These are phyloP conservation scores for Saturnispora dispora DNA, from an alignment of 805 yeast species.

Conservation along the genomic window DNA sequence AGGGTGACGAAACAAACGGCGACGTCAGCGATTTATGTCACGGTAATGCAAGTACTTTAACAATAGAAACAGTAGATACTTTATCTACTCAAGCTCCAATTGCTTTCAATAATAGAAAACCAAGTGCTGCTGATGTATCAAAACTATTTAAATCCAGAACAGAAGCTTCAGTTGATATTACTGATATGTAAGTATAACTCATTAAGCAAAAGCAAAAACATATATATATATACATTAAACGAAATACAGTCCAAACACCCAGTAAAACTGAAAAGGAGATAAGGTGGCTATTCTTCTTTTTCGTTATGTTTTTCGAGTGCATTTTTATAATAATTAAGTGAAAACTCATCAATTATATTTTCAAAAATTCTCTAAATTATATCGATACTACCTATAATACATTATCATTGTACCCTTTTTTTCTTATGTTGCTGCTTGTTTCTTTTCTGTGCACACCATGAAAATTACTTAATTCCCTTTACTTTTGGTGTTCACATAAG, in stretches of 20 bases:
- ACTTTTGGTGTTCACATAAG: too few relatives aligned
- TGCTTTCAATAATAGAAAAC: background rate
- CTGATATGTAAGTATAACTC: slow-evolving; percentile 3
- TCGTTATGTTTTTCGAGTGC: background rate
- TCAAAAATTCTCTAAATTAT: too few relatives aligned
- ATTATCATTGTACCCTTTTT: background rate
- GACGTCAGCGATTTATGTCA: background rate
- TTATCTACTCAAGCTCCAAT: slow-evolving; percentile 5
- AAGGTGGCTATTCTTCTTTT: background rate
- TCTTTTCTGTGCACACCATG: too few relatives aligned
- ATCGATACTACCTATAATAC: background rate
- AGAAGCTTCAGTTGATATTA: slow-evolving; percentile 1
- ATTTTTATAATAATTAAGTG: too few relatives aligned
- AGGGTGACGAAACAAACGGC: background rate
- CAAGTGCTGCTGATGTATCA: slow-evolving; percentile 2
- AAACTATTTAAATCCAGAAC: slow-evolving; percentile 3
- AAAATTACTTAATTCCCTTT: too few relatives aligned
- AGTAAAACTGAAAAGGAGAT: background rate
- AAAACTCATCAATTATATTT: background rate
- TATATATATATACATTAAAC: too few relatives aligned
- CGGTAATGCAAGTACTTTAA: slow-evolving; percentile 1
- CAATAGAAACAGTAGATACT: slow-evolving; percentile 6
- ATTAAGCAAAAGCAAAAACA: background rate
- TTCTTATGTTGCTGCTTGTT: too few relatives aligned
- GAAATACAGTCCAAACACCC: too few relatives aligned